Conservation (phyloP, 768 basidiomycete species). For the Collybia sordida region DNA sequence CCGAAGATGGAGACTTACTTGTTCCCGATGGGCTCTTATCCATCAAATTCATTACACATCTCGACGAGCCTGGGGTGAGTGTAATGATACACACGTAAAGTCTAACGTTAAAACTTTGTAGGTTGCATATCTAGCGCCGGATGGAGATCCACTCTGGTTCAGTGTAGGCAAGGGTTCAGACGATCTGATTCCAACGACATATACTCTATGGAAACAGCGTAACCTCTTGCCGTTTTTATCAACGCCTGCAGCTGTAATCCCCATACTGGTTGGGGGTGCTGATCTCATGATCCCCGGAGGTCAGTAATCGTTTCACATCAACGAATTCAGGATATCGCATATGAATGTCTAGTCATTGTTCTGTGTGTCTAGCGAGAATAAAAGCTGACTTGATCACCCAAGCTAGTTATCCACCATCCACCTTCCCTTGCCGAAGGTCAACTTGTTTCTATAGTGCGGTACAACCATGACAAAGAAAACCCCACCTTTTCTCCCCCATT, state of each 20-base stretch:
- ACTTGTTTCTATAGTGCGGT: conserved; percentile 64
- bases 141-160: conserved; percentile 81
- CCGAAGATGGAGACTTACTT: conserved; percentile 65
- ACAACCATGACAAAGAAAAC: conserved; percentile 29
- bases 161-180: conserved; percentile 65
- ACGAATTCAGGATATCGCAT: background rate
- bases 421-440: conserved; percentile 41
- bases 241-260: conserved; percentile 70
- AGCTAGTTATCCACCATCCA: conserved; percentile 61
- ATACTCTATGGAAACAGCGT: conserved; percentile 77
- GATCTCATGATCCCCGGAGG: conserved; percentile 90
- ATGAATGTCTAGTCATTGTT: too few relatives aligned
- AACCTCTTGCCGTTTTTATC: conserved; percentile 69
- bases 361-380: background rate
- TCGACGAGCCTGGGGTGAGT: conserved; percentile 62
- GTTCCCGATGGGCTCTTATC: conserved; percentile 74
- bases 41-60: conserved; percentile 66
- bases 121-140: conserved; percentile 62
- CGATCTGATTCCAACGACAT: conserved; percentile 76
- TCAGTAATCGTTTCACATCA: conserved; percentile 29
- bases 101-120: conserved; percentile 23
- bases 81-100: background rate
- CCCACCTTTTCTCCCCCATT: conserved; percentile 54
- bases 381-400: conserved; percentile 19
- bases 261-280: conserved; percentile 72